Percentiles rank a stretch among this genome's conserved stretches.
These are phyloP conservation scores for Diaporthe nobilis DNA, from an alignment of 2,329 filamentous ascomycete species.

Conservation along the genomic window DNA sequence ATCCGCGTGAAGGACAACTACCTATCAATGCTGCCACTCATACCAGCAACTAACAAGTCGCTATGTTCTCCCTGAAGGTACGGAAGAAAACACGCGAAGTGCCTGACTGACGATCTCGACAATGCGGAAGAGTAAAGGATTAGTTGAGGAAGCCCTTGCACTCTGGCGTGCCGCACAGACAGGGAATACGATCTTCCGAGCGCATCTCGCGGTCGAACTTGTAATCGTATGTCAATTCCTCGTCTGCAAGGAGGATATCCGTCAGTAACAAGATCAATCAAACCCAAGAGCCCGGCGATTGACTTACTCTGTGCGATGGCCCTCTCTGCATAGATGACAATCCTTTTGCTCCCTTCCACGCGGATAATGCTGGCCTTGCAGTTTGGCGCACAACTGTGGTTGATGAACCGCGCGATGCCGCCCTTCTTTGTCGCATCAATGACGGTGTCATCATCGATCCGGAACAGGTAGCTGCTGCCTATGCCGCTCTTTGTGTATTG, in stretches of 20 bases:
- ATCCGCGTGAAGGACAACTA: not conserved
- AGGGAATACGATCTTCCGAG: constrained; percentile 94
- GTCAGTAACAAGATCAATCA: constrained; percentile 44
- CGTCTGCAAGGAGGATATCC: constrained; percentile 71
- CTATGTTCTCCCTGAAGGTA: not conserved
- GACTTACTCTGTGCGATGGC: constrained; percentile 93
- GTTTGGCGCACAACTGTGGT: constrained; percentile 97
- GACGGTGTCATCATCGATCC: constrained; percentile 97
- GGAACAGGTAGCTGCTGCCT: constrained; percentile 96
- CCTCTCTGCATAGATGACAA: constrained; percentile 97
- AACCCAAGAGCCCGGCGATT: not conserved
- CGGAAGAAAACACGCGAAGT: not conserved
- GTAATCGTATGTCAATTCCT: constrained; percentile 99
- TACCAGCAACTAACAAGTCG: constrained; percentile 5
- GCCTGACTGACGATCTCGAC: not conserved
- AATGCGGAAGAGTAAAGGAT: constrained; percentile 46
- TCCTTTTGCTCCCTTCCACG: constrained; percentile 96
- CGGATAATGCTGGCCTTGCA: constrained; percentile 99
- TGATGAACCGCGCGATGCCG: constrained; percentile 98
- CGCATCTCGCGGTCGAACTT: constrained; percentile 99
- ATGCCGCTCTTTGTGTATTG: constrained; percentile 96
- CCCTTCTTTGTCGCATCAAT: constrained; percentile 99
- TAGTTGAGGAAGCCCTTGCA: constrained; percentile 99
- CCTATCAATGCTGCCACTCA: constrained; percentile 18
- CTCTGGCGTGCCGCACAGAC: constrained; percentile 93